A percentile compares a stretch with the other conserved stretches of the same genome.
phyloP scores from a whole-genome alignment of 2,329 filamentous ascomycete species.

The Diaporthe sp. region DNA sequence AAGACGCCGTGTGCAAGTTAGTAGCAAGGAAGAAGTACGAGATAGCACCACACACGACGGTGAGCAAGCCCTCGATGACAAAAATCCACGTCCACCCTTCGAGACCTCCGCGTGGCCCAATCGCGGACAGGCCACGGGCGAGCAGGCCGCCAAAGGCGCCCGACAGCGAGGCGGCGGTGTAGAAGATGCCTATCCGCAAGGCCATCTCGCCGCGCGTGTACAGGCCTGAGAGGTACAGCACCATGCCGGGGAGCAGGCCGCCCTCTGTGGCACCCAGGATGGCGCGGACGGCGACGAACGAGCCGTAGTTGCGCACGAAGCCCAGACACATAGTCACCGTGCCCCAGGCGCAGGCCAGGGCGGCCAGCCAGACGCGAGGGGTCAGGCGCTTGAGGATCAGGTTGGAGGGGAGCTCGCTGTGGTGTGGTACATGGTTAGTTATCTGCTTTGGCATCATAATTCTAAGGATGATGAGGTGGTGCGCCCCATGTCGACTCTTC shows the following conservation, averaged over 20 bases:
- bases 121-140: constrained; percentile 72
- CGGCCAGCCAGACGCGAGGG: constrained; percentile 71
- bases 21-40: constrained; percentile 70
- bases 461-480: background rate
- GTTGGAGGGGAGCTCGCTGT: constrained; percentile 74
- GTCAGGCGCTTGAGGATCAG: constrained; percentile 73
- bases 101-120: constrained; percentile 66
- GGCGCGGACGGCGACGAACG: constrained; percentile 73
- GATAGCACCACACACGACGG: constrained; percentile 64
- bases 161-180: constrained; percentile 75
- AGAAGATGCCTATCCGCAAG: constrained; percentile 76
- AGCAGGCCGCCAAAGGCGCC: constrained; percentile 75
- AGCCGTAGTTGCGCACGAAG: constrained; percentile 65
- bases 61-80: constrained; percentile 71
- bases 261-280: constrained; percentile 75
- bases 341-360: constrained; percentile 70
- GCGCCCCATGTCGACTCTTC: background rate
- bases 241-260: constrained; percentile 76
- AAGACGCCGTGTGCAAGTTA: constrained; percentile 64
- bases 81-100: constrained; percentile 75
- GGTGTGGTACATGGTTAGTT: constrained; percentile 12
- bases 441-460: background rate
- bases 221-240: constrained; percentile 75
- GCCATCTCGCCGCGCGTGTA: constrained; percentile 73
- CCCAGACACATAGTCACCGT: constrained; percentile 69